A percentile compares a stretch with the other conserved stretches of the same genome.
These are phyloP conservation scores for Ophiosphaerella narmari DNA, from an alignment of 2,329 filamentous ascomycete genomes.

Conservation along the genomic window DNA sequence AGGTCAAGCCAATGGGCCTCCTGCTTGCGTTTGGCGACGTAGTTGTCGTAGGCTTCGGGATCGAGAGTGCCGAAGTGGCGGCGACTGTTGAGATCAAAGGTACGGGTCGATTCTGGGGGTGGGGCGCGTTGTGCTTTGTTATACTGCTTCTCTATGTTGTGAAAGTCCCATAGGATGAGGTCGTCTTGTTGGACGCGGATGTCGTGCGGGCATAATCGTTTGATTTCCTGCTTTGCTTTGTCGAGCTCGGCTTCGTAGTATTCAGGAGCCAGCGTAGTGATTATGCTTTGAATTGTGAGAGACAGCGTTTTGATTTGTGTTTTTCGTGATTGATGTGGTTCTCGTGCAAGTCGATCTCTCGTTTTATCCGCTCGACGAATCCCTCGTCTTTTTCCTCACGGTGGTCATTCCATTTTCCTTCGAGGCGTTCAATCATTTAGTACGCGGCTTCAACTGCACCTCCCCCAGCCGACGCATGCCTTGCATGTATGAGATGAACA, in stretches of 20 bases:
- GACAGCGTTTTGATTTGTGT: background rate
- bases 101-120: conserved; percentile 1
- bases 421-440: conserved; percentile 1
- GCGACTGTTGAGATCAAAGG: no score
- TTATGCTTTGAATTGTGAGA: conserved; percentile 1
- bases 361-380: background rate
- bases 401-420: background rate
- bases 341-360: background rate
- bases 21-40: background rate
- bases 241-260: conserved; percentile 3
- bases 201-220: conserved; percentile 5
- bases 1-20: conserved; percentile 7
- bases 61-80: no score
- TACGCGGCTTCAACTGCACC: conserved; percentile 6
- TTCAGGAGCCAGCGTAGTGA: conserved; percentile 4
- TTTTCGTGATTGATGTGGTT: background rate
- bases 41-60: conserved; percentile 8
- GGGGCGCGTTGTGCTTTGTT: conserved; percentile 3
- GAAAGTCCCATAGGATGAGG: conserved; percentile 14
- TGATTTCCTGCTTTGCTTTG: conserved; percentile 3
- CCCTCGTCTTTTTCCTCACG: background rate
- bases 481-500: conserved; percentile 15
- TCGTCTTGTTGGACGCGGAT: conserved; percentile 7
- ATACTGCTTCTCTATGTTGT: conserved; percentile 4
- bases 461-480: conserved; percentile 3